phyloP scores from a whole-genome alignment of 331 rosid species.

The Rosa hybrid region DNA sequence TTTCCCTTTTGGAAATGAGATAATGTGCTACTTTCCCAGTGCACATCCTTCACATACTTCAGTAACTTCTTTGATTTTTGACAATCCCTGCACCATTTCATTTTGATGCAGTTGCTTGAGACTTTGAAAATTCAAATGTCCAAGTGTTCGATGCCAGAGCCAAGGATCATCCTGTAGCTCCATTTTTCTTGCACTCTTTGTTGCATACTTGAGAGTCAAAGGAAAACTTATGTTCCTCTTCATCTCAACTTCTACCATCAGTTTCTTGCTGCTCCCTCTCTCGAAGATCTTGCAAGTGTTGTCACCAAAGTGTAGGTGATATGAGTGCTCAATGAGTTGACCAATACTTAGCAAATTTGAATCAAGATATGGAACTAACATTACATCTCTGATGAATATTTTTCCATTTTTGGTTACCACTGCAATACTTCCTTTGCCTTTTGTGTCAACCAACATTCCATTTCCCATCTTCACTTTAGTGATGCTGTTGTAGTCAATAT shows the following conservation, averaged over 20 bases:
- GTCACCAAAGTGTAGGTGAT: too few relatives aligned
- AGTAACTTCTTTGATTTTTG: too few relatives aligned
- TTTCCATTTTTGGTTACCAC: neutral
- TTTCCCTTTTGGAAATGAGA: neutral
- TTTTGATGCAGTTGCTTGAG: neutral
- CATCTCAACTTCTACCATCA: neutral
- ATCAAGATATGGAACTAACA: neutral
- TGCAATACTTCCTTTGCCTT: neutral
- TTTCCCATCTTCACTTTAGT: neutral
- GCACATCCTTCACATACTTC: neutral
- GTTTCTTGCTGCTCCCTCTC: too few relatives aligned
- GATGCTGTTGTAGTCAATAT: too few relatives aligned
- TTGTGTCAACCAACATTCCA: too few relatives aligned
- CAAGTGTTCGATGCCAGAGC: neutral
- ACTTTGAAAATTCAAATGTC: neutral
- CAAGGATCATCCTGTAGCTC: neutral
- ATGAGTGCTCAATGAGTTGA: too few relatives aligned
- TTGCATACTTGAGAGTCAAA: neutral
- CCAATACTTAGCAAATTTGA: too few relatives aligned
- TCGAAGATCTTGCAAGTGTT: too few relatives aligned
- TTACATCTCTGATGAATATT: neutral
- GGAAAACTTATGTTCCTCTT: neutral
- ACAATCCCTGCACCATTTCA: neutral
- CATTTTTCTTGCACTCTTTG: neutral
- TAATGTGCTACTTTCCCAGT: neutral